phyloP scores from a whole-genome alignment of 2,329 filamentous ascomycete species.

The Pyrenophora tritici-repentis region DNA sequence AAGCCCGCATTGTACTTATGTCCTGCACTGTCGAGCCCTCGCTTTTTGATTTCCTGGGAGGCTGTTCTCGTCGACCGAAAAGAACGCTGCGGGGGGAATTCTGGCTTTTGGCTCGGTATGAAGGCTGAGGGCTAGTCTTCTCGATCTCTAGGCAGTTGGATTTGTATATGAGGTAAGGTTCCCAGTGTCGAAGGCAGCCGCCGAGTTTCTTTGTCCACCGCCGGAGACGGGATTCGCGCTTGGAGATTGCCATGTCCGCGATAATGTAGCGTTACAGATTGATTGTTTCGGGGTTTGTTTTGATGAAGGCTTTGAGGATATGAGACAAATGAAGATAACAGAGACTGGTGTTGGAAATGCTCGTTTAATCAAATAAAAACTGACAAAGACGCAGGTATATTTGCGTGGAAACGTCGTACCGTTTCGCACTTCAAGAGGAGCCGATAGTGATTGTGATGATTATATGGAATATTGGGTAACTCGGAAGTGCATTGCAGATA shows the following conservation, averaged over 20 bases:
- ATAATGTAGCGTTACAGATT: neutral
- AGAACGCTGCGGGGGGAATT: neutral
- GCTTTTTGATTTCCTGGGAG: neutral
- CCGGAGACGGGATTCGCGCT: slow-evolving; percentile 6
- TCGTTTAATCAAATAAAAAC: neutral
- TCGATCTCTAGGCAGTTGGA: slow-evolving; percentile 2
- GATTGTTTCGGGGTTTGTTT: neutral
- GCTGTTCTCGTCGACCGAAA: neutral
- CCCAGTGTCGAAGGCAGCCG: slow-evolving; percentile 4
- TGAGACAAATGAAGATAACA: neutral
- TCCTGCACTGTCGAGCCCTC: neutral
- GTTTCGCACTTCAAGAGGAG: neutral
- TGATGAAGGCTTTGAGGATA: neutral
- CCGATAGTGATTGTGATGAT: slow-evolving; percentile 5
- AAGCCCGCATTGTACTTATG: neutral
- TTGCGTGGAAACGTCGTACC: neutral
- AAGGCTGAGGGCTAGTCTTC: neutral
- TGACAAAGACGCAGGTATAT: neutral
- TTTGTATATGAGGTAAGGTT: slow-evolving; percentile 7
- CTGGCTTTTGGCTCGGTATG: neutral
- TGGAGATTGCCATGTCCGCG: neutral
- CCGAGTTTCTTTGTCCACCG: slow-evolving; percentile 10
- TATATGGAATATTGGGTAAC: neutral
- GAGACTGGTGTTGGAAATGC: neutral
- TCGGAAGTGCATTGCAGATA: neutral